These are phyloP conservation scores for Clarireedia sp. DNA, from an alignment of 2,329 filamentous ascomycete species.

Conservation along the genomic window DNA sequence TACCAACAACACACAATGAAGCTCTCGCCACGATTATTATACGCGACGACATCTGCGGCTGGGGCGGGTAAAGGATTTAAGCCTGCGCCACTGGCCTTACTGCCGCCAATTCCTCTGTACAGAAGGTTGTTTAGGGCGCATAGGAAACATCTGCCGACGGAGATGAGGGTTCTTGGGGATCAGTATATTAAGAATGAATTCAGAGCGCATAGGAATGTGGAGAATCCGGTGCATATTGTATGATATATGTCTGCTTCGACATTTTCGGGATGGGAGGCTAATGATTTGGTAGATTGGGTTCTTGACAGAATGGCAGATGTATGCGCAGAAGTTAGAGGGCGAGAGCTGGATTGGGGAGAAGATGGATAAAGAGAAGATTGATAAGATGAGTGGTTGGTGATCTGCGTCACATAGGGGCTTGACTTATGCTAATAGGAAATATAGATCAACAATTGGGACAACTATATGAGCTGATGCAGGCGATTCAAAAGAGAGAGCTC, in stretches of 20 bases:
- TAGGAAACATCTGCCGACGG: constrained; percentile 63
- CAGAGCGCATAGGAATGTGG: constrained; percentile 69
- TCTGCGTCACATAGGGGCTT: background rate
- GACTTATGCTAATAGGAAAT: constrained; percentile 4
- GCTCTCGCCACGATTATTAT: constrained; percentile 17
- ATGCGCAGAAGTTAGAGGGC: constrained; percentile 86
- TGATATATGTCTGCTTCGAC: constrained; percentile 25
- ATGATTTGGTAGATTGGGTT: constrained; percentile 69
- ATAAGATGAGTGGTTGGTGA: constrained; percentile 79
- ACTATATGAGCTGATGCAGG: constrained; percentile 87
- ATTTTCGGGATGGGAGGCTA: background rate
- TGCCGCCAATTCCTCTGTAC: constrained; percentile 65
- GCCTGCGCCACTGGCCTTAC: constrained; percentile 25
- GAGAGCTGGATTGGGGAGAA: constrained; percentile 78
- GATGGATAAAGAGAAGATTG: constrained; percentile 73
- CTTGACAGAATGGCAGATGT: constrained; percentile 91
- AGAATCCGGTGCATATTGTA: constrained; percentile 90
- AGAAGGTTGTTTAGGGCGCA: constrained; percentile 80
- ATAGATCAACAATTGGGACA: constrained; percentile 88
- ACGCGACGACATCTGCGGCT: constrained; percentile 20
- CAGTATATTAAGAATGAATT: constrained; percentile 93
- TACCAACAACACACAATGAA: constrained; percentile 17
- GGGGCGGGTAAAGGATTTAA: constrained; percentile 19
- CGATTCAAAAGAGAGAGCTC: constrained; percentile 47
- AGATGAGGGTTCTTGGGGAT: constrained; percentile 79